Evolutionary conservation across 306 rosid species (phyloP).

Genomic region (Begonia fuchsioides): DNA sequence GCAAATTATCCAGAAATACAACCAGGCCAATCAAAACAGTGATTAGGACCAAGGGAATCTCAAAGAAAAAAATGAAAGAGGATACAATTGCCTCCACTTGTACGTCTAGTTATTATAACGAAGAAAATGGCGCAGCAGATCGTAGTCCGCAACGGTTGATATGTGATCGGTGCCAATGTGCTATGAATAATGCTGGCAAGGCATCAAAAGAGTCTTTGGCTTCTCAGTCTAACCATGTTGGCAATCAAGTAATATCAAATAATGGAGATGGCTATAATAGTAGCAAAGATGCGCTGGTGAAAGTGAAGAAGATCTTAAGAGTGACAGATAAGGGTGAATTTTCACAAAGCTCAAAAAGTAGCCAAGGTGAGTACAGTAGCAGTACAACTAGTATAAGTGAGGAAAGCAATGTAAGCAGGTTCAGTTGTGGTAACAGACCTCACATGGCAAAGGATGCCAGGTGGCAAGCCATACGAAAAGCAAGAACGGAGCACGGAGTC

Average conservation of each 20-base stretch:
- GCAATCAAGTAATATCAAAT: conserved; percentile 21
- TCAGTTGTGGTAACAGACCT: conserved; percentile 85
- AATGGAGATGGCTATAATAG: conserved; percentile 18
- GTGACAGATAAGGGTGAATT: conserved; percentile 61
- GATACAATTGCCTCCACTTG: conserved; percentile 28
- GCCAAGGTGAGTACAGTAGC: conserved; percentile 88
- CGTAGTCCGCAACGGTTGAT: conserved; percentile 34
- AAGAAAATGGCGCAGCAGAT: conserved; percentile 24
- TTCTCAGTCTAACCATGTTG: conserved; percentile 17
- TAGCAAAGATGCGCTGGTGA: conserved; percentile 20
- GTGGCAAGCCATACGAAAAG: conserved; percentile 77
- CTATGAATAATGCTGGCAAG: conserved; percentile 30
- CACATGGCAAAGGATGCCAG: conserved; percentile 96
- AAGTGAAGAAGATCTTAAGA: conserved; percentile 37
- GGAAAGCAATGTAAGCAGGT: conserved; percentile 68
- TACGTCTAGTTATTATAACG: conserved; percentile 24
- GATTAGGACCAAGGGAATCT: conserved; percentile 48
- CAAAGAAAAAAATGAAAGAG: conserved; percentile 60
- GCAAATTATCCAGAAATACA: conserved; percentile 40
- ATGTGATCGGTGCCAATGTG: conserved; percentile 75
- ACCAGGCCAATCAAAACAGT: conserved; percentile 44
- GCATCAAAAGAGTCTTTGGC: conserved; percentile 22
- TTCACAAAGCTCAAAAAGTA: conserved; percentile 91
- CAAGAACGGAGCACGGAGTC: conserved; percentile 46
- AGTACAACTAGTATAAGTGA: conserved; percentile 94